A percentile compares a stretch with the other conserved stretches of the same genome.
Conservation (phyloP, 352 stramenopile species). For the Thraustochytrium striatum region DNA sequence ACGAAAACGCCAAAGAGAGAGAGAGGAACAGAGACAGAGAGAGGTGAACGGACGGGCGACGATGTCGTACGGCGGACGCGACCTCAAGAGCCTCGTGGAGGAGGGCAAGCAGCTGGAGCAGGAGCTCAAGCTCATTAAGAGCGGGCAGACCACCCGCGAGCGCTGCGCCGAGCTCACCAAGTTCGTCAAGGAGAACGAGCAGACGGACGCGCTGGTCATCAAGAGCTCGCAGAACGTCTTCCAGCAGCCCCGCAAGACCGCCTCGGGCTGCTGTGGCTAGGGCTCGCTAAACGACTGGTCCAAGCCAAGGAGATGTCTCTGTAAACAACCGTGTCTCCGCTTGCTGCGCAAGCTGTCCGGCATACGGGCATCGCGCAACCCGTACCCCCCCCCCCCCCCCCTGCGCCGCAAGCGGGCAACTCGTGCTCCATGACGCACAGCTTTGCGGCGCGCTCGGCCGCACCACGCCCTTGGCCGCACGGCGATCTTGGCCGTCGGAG, state of each 20-base stretch:
- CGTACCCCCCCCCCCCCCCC: no score
- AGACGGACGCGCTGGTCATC: constrained; percentile 20
- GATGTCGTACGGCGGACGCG: constrained; percentile 20
- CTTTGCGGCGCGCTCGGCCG: no score
- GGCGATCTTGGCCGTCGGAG: no score
- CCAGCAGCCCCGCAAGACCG: background rate
- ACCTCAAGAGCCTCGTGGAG: constrained; percentile 36
- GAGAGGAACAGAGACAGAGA: constrained; percentile 14
- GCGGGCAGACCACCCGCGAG: constrained; percentile 18
- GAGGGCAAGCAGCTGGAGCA: constrained; percentile 18
- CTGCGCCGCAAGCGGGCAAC: no score
- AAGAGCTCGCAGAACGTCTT: constrained; percentile 24
- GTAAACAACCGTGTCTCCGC: no score
- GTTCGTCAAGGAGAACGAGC: constrained; percentile 38
- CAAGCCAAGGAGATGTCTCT: no score
- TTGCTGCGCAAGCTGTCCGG: no score
- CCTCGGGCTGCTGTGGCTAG: constrained; percentile 17
- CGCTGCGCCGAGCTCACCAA: constrained; percentile 38
- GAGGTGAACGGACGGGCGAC: background rate
- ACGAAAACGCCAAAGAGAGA: background rate
- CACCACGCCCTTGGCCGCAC: no score
- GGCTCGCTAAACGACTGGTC: no score
- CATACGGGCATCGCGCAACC: no score
- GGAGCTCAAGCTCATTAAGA: constrained; percentile 46
- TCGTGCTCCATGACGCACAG: no score